Evolutionary conservation across 2,329 filamentous ascomycete genomes (phyloP), one percentile per base, ranked within the genome.

Genomic region (Colletotrichum musae): DNA sequence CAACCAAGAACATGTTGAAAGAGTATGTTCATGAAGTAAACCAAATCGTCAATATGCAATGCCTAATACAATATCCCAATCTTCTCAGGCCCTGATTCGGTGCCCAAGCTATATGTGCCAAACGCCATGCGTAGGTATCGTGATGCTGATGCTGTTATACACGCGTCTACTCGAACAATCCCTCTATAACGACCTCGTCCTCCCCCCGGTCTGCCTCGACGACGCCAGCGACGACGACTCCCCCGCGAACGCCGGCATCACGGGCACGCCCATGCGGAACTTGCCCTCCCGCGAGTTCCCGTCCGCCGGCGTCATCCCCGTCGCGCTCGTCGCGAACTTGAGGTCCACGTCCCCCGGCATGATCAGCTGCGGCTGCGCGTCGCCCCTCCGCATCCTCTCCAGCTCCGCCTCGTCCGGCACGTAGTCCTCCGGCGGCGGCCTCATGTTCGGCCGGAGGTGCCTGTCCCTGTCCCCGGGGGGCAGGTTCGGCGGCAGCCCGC

Each of bases 351-450:
- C 62, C 16, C 58, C 66, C 3, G 66, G 54, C 50, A 71, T 48
- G 4, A 75, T 71, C 2, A 74, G 61, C 64, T 75, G 75, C 15
- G 75, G 73, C 64, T 76, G 74, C 9, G 70, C 53, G 12, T 76
- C 75, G 3, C 75, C 75, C 57, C 74, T 50, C 52, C 64, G 52
- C 36, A 66, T 62, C 57, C 75, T 64, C 69, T 61, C 68, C 58
- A 72, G 41, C 60, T 76, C 74, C n/a, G 58, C 70, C 57, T 61
- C 68, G 50, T 73, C 72, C 7, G 73, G 71, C 43, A 68, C 67
- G 36, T 75, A 72, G 10, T 71, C 74, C 15, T 68, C 64, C 18
- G 70, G 70, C 28, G 66, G 73, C 51, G 58, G 66, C 39, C 69
- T 50, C 70, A 74, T 54, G 39, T 47, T 58, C 32, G 61, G 59